phyloP scores from a whole-genome alignment of 371 early-diverging fungal genomes.

The Thermomucor indicae-seudaticae region DNA sequence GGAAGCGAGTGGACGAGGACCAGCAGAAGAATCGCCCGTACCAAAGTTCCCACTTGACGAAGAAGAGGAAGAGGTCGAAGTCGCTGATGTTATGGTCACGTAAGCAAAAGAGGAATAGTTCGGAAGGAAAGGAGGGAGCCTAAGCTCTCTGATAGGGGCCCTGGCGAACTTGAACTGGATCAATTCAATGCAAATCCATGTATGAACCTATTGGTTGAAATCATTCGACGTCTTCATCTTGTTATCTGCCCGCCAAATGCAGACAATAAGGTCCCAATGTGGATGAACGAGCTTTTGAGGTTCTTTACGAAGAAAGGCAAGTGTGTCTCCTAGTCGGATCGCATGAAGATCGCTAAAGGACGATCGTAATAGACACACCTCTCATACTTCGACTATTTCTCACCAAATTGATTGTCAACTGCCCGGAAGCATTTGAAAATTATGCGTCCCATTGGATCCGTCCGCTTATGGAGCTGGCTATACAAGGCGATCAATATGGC shows the following conservation, averaged over 20 bases:
- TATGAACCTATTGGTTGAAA: slow-evolving; percentile 47
- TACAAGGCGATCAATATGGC: slow-evolving; percentile 51
- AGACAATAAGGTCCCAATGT: slow-evolving; percentile 45
- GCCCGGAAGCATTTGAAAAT: slow-evolving; percentile 55
- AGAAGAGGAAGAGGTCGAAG: slow-evolving; percentile 1
- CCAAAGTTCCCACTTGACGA: background rate
- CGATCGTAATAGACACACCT: slow-evolving; percentile 28
- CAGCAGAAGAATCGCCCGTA: background rate
- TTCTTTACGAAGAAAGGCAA: slow-evolving; percentile 31
- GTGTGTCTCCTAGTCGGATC: background rate
- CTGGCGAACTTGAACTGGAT: slow-evolving; percentile 45
- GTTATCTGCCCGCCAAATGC: slow-evolving; percentile 31
- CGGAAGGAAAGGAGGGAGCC: background rate
- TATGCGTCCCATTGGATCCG: slow-evolving; percentile 59
- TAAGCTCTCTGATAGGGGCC: no score
- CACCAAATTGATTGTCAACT: slow-evolving; percentile 57
- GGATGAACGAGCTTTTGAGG: slow-evolving; percentile 54
- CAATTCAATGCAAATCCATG: slow-evolving; percentile 56
- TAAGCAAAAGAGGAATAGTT: background rate
- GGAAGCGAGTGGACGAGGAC: slow-evolving; percentile 7
- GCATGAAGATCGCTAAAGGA: background rate
- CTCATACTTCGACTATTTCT: slow-evolving; percentile 54
- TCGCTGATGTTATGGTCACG: background rate
- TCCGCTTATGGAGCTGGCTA: slow-evolving; percentile 51
- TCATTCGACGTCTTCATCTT: slow-evolving; percentile 48